phyloP scores from a whole-genome alignment of 306 rosid species.

The Dalbergia oliveri region DNA sequence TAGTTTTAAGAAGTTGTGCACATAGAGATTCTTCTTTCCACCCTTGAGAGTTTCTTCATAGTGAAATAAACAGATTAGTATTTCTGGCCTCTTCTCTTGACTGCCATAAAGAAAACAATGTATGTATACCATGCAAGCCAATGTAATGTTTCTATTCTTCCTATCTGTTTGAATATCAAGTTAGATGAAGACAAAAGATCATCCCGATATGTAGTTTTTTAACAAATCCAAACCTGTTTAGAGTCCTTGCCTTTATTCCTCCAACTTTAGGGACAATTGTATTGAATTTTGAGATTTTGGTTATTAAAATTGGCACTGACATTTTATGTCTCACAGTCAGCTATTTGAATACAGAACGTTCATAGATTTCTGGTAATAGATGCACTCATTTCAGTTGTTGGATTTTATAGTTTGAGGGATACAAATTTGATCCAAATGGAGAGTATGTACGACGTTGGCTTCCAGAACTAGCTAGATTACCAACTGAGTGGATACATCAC shows the following conservation, averaged over 20 bases:
- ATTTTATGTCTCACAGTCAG: slow-evolving; percentile 10
- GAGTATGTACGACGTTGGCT: slow-evolving; percentile 97
- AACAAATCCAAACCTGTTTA: not conserved
- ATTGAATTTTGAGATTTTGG: slow-evolving; percentile 3
- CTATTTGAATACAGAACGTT: slow-evolving; percentile 41
- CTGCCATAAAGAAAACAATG: not conserved
- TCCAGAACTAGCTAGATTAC: slow-evolving; percentile 91
- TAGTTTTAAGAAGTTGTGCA: slow-evolving; percentile 23
- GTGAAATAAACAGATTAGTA: slow-evolving; percentile 10
- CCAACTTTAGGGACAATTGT: not conserved
- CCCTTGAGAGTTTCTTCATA: not conserved
- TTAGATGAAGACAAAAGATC: not conserved
- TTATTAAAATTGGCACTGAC: slow-evolving; percentile 21
- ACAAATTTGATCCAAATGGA: slow-evolving; percentile 86
- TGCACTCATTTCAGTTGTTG: slow-evolving; percentile 40
- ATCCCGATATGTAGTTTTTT: not conserved
- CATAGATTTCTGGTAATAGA: slow-evolving; percentile 34
- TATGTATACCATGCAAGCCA: slow-evolving; percentile 4
- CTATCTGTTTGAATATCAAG: not conserved
- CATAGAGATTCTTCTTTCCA: not conserved
- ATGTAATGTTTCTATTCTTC: slow-evolving; percentile 2
- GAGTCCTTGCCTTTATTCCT: not conserved
- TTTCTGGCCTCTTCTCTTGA: slow-evolving; percentile 19
- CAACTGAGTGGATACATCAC: slow-evolving; percentile 97
- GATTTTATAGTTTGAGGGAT: slow-evolving; percentile 80